Evolutionary conservation across 164 flowering plant genomes (phyloP).

Genomic region (Kingdonia uniflora): DNA sequence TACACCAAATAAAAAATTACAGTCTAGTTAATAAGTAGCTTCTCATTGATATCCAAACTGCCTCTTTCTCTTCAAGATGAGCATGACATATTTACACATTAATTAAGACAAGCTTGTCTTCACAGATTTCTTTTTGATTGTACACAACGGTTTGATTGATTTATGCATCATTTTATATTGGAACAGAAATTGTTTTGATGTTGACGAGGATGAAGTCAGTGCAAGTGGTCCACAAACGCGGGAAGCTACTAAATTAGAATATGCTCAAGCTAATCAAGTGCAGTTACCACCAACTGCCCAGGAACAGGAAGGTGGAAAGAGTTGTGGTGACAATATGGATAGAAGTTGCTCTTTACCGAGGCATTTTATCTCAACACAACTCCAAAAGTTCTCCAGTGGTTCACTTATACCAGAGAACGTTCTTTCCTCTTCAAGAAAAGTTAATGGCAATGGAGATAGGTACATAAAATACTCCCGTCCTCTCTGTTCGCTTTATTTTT

Average conservation of each 20-base stretch:
- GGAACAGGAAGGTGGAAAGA: slow-evolving; percentile 28
- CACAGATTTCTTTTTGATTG: not conserved
- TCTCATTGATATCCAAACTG: too few species aligned
- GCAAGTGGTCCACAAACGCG: slow-evolving; percentile 35
- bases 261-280: slow-evolving; percentile 20
- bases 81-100: too few species aligned
- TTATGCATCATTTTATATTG: slow-evolving; percentile 2
- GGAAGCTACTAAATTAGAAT: slow-evolving; percentile 22
- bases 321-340: slow-evolving; percentile 31
- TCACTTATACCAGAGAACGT: slow-evolving; percentile 49
- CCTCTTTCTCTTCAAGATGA: too few species aligned
- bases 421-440: slow-evolving; percentile 33
- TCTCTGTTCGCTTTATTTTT: not conserved
- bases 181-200: slow-evolving; percentile 71
- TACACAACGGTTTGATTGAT: not conserved
- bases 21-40: too few species aligned
- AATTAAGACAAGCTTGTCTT: too few species aligned
- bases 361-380: slow-evolving; percentile 25
- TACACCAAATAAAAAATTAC: too few species aligned
- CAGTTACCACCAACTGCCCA: slow-evolving; percentile 17
- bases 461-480: slow-evolving; percentile 6
- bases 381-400: slow-evolving; percentile 45
- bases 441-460: slow-evolving; percentile 49
- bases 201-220: slow-evolving; percentile 52
- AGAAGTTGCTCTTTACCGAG: slow-evolving; percentile 32